These are phyloP conservation scores for Brassica juncea DNA, from an alignment of 345 rosid genomes.

Conservation along the genomic window DNA sequence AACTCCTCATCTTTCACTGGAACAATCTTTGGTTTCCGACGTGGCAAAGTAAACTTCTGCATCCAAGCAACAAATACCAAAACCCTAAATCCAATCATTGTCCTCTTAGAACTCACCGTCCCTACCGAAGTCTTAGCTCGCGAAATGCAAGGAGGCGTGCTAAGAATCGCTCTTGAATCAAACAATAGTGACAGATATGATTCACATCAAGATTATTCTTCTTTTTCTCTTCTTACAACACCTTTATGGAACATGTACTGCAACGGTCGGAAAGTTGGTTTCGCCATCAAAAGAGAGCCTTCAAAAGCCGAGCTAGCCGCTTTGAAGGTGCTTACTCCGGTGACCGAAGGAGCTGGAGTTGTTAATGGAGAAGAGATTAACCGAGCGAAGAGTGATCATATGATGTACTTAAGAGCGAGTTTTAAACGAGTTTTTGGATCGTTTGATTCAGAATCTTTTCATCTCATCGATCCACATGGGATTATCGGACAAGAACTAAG, in stretches of 20 bases:
- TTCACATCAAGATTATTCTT: constrained; percentile 15
- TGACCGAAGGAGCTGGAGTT: constrained; percentile 63
- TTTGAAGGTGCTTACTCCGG: constrained; percentile 52
- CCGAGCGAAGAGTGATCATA: constrained; percentile 42
- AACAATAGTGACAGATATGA: constrained; percentile 12
- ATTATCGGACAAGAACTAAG: constrained; percentile 73
- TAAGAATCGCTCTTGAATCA: constrained; percentile 61
- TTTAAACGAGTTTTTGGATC: constrained; percentile 57
- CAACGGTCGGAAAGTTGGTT: constrained; percentile 70
- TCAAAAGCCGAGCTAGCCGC: constrained; percentile 51
- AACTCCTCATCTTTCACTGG: constrained; percentile 50
- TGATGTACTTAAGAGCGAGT: constrained; percentile 67
- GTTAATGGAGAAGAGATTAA: constrained; percentile 46
- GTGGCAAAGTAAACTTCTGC: constrained; percentile 62
- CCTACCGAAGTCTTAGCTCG: constrained; percentile 53
- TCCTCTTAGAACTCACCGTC: constrained; percentile 61
- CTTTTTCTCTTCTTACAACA: constrained; percentile 45
- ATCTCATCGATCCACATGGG: constrained; percentile 67
- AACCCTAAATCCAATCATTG: constrained; percentile 49
- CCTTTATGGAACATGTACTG: constrained; percentile 69
- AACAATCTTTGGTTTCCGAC: constrained; percentile 62
- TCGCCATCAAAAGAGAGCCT: constrained; percentile 57
- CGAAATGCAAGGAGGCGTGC: constrained; percentile 64
- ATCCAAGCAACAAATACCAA: constrained; percentile 54
- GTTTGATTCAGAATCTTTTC: constrained; percentile 62